phyloP scores from a whole-genome alignment of 75 land plant genomes.

The Sequoia sempervirens region DNA sequence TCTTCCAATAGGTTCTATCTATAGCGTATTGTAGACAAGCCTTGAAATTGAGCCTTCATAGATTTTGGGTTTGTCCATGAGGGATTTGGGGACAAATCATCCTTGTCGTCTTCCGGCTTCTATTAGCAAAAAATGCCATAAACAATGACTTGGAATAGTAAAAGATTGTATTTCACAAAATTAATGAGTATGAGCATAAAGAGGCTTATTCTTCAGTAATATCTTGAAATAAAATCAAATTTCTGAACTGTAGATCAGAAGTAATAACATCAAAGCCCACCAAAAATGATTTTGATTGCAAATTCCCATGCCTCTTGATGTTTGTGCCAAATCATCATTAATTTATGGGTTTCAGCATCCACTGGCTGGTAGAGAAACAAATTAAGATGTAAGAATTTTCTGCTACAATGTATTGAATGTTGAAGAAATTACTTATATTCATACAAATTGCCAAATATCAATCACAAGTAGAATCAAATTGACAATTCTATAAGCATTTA shows the following conservation, averaged over 20 bases:
- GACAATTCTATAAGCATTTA: background rate
- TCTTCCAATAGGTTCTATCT: background rate
- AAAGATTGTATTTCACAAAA: background rate
- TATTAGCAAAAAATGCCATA: background rate
- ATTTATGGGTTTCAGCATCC: background rate
- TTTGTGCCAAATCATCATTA: background rate
- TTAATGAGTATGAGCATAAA: background rate
- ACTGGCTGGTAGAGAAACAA: background rate
- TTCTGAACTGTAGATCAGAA: background rate
- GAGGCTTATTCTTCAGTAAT: background rate
- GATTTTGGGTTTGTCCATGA: background rate
- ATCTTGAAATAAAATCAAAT: background rate
- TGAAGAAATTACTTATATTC: background rate
- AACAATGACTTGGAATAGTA: too few species aligned
- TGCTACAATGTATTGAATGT: background rate
- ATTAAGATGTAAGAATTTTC: background rate
- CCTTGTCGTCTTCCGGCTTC: background rate
- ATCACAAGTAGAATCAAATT: background rate
- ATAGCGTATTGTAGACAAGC: background rate
- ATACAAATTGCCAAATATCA: background rate
- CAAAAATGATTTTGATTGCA: background rate
- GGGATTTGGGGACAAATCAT: background rate
- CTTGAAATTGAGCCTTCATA: background rate
- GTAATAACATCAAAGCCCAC: background rate
- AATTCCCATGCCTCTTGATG: background rate